phyloP scores from a whole-genome alignment of 1,284 basidiomycete species.

The Papiliotrema terrestris region DNA sequence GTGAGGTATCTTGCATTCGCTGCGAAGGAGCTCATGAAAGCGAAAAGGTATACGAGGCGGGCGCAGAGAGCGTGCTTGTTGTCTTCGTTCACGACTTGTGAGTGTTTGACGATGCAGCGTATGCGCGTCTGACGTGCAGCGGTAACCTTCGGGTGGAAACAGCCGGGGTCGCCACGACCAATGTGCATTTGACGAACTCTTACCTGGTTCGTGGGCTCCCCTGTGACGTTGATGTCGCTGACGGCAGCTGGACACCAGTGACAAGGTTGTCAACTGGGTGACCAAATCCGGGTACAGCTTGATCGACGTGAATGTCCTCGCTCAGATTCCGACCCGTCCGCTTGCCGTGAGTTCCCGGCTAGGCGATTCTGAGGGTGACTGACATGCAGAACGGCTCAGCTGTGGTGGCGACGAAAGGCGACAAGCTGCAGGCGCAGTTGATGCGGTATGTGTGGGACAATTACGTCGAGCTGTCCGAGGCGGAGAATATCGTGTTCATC shows the following conservation, averaged over 20 bases:
- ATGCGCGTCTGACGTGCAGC: conserved; percentile 49
- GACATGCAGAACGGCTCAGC: conserved; percentile 16
- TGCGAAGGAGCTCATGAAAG: conserved; percentile 9
- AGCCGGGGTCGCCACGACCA: conserved; percentile 65
- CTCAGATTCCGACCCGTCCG: conserved; percentile 56
- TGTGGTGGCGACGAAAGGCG: conserved; percentile 27
- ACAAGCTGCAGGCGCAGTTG: conserved; percentile 53
- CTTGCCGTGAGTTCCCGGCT: conserved; percentile 16
- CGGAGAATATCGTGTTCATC: conserved; percentile 70
- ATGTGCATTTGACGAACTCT: conserved; percentile 71
- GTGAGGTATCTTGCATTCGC: conserved; percentile 52
- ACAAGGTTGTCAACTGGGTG: conserved; percentile 74
- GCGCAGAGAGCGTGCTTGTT: conserved; percentile 48
- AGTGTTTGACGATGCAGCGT: background rate
- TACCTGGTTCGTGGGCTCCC: conserved; percentile 61
- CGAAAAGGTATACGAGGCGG: conserved; percentile 53
- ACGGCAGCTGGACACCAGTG: conserved; percentile 76
- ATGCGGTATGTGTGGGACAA: conserved; percentile 92
- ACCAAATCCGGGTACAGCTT: conserved; percentile 61
- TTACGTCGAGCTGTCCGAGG: conserved; percentile 75
- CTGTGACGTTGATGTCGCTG: background rate
- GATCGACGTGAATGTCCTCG: conserved; percentile 82
- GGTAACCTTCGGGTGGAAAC: conserved; percentile 80
- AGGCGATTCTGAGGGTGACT: background rate
- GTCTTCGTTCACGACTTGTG: conserved; percentile 8